Conservation (phyloP, 2,329 filamentous ascomycete species). For the Fusarium dlaminii region DNA sequence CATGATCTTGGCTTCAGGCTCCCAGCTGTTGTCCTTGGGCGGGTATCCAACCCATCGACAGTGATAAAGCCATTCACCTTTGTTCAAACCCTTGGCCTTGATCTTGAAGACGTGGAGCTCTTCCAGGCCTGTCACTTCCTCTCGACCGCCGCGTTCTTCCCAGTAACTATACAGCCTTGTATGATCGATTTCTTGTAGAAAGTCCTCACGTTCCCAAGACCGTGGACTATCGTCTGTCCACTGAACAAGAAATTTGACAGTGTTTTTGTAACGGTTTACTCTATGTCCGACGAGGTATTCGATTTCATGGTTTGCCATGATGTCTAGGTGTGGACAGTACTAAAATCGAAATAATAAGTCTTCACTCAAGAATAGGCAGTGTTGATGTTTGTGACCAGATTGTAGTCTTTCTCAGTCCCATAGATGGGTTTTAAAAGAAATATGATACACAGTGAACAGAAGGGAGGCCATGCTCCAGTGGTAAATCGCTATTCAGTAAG, state of each 20-base stretch:
- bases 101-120: background rate
- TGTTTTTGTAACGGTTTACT: rapidly evolving
- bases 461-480: background rate
- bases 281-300: background rate
- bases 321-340: background rate
- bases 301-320: background rate
- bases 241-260: background rate
- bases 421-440: too few relatives aligned
- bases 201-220: background rate
- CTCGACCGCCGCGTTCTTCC: background rate
- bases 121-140: background rate
- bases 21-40: background rate
- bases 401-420: background rate
- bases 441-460: background rate
- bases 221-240: background rate
- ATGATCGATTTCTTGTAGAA: rapidly evolving
- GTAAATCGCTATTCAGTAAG: background rate
- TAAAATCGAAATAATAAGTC: background rate
- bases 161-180: background rate
- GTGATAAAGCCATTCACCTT: background rate
- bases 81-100: background rate
- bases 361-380: background rate
- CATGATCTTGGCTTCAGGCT: background rate
- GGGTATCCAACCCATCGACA: background rate
- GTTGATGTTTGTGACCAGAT: background rate